Evolutionary conservation across 805 yeast genomes (phyloP).

Genomic region (Myxozyma neotropica): DNA sequence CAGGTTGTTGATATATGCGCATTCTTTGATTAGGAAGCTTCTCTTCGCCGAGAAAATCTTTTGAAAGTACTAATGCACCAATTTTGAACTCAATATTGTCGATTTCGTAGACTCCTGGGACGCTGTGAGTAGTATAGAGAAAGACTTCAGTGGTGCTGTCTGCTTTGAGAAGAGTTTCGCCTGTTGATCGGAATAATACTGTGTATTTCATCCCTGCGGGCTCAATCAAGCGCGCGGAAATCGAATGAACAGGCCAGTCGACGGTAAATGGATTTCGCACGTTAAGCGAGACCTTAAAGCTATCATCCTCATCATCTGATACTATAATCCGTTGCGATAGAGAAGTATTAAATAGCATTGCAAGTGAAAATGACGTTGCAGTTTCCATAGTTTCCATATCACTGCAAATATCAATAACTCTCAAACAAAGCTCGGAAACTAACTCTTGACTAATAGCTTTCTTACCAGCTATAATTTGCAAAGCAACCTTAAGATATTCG

Average conservation of each 20-base stretch:
- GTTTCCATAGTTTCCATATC: slow-evolving; percentile 5
- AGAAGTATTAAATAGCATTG: slow-evolving; percentile 10
- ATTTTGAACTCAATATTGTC: slow-evolving; percentile 37
- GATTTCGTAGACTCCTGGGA: slow-evolving; percentile 45
- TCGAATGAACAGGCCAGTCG: slow-evolving; percentile 17
- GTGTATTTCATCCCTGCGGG: slow-evolving; percentile 28
- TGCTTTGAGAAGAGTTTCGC: slow-evolving; percentile 5
- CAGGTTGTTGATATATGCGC: slow-evolving; percentile 28
- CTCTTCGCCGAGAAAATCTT: slow-evolving; percentile 26
- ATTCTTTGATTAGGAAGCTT: slow-evolving; percentile 10
- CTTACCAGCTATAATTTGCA: slow-evolving; percentile 21
- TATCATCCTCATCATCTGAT: slow-evolving; percentile 21
- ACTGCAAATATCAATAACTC: slow-evolving; percentile 9
- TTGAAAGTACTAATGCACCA: slow-evolving; percentile 38
- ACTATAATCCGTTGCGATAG: slow-evolving; percentile 1
- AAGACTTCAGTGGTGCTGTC: slow-evolving; percentile 30
- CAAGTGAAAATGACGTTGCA: slow-evolving; percentile 11
- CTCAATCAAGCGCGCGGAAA: slow-evolving; percentile 22
- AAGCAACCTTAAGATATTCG: slow-evolving; percentile 36
- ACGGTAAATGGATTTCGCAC: slow-evolving; percentile 17
- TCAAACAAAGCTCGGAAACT: slow-evolving; percentile 4
- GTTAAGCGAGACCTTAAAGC: slow-evolving; percentile 13
- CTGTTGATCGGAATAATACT: slow-evolving; percentile 16
- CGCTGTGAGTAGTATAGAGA: slow-evolving; percentile 41
- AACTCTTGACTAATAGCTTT: neutral